Evolutionary conservation across 2,329 filamentous ascomycete species (phyloP).

Genomic region (Paecilomyces formosus): DNA sequence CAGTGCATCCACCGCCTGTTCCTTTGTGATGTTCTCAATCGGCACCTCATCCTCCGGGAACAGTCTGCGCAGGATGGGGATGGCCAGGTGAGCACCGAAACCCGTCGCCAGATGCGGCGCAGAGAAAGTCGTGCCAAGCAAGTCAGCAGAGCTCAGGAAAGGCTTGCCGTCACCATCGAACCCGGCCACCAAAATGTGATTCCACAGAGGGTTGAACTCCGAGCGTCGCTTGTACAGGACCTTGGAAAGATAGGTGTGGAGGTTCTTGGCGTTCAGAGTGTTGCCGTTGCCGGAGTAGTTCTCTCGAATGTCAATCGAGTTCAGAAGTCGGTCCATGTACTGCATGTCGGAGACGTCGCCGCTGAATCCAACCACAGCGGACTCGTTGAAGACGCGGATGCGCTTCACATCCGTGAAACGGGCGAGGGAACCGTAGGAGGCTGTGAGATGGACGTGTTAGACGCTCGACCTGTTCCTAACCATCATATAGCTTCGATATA

Average conservation of each 20-base stretch:
- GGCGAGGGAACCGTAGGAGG: constrained; percentile 93
- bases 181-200: constrained; percentile 84
- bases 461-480: constrained; percentile 6
- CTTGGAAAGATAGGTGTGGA: constrained; percentile 94
- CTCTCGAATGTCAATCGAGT: constrained; percentile 78
- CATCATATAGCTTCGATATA: background rate
- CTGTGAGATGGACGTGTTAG: constrained; percentile 39
- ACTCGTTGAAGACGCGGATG: constrained; percentile 77
- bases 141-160: constrained; percentile 85
- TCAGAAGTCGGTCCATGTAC: constrained; percentile 86
- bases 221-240: constrained; percentile 91
- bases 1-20: constrained; percentile 71
- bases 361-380: constrained; percentile 83
- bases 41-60: constrained; percentile 73
- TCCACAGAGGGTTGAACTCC: constrained; percentile 97
- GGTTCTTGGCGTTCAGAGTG: constrained; percentile 77
- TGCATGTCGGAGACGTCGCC: constrained; percentile 99
- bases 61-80: constrained; percentile 78
- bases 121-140: constrained; percentile 86
- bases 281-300: constrained; percentile 59
- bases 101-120: constrained; percentile 86
- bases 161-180: constrained; percentile 72
- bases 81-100: constrained; percentile 85
- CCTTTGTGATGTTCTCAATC: constrained; percentile 62
- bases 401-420: constrained; percentile 97